Conservation (phyloP, 2,329 filamentous ascomycete genomes). For the Penicillium nordicum region DNA sequence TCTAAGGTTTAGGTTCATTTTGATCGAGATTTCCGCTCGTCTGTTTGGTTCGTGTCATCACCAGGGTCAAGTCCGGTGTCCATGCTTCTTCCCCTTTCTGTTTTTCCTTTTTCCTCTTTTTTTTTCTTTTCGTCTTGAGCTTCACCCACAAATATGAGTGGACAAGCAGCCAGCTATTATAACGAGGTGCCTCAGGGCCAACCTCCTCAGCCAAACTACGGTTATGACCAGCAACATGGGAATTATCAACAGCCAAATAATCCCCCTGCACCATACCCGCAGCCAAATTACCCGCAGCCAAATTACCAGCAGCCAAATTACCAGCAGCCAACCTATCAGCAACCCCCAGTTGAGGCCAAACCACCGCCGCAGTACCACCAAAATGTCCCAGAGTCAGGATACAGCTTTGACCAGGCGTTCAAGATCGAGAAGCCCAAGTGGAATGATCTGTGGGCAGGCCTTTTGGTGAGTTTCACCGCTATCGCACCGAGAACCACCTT, state of each 20-base stretch:
- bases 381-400: constrained; percentile 30
- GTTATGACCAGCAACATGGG: constrained; percentile 14
- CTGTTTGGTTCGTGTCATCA: neutral
- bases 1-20: neutral
- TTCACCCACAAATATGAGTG: constrained; percentile 29
- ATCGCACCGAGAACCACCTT: neutral
- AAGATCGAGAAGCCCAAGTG: constrained; percentile 79
- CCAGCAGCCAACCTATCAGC: constrained; percentile 6
- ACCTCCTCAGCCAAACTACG: constrained; percentile 12
- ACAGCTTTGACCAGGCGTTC: constrained; percentile 74
- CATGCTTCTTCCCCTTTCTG: neutral
- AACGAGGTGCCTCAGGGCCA: constrained; percentile 24
- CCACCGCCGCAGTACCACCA: constrained; percentile 19
- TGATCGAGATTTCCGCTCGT: neutral
- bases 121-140: neutral
- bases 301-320: constrained; percentile 1
- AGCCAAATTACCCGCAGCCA: constrained; percentile 2
- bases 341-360: constrained; percentile 22
- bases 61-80: neutral
- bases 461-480: constrained; percentile 55
- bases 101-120: neutral
- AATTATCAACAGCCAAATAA: constrained; percentile 14
- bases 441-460: constrained; percentile 85
- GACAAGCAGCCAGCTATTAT: constrained; percentile 39
- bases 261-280: neutral